These are phyloP conservation scores for Paspalum notatum DNA, from an alignment of 176 grass and related monocot genomes.

Conservation along the genomic window DNA sequence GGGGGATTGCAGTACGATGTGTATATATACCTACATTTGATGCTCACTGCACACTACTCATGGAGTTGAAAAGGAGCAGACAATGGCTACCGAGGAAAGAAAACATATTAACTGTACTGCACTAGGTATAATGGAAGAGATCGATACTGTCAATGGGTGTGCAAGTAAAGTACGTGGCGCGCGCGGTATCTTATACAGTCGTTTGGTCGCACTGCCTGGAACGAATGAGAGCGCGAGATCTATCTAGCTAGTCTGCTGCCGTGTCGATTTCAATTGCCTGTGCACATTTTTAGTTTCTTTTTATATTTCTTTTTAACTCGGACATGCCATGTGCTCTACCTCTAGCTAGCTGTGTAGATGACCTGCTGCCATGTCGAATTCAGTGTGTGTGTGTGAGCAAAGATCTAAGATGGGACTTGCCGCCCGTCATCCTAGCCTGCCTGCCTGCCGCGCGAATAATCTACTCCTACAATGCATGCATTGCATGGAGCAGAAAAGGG, in stretches of 20 bases:
- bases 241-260: background rate
- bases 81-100: background rate
- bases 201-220: background rate
- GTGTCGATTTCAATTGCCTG: background rate
- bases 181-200: too few species aligned
- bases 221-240: background rate
- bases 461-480: background rate
- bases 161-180: too few species aligned
- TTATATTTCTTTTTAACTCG: background rate
- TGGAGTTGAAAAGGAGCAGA: background rate
- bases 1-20: background rate
- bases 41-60: background rate
- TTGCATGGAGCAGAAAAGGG: background rate
- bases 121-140: too few species aligned
- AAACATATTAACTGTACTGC: background rate
- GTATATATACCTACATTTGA: background rate
- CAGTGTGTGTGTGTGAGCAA: slow-evolving; percentile 4
- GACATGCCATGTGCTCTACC: slow-evolving; percentile 27
- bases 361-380: background rate
- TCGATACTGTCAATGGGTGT: too few species aligned
- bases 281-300: background rate
- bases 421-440: background rate
- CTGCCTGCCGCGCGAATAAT: background rate
- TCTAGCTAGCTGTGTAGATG: background rate
- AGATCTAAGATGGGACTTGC: slow-evolving; percentile 10